phyloP scores from a whole-genome alignment of 2,329 filamentous ascomycete species.

The Cladosporium sp. region DNA sequence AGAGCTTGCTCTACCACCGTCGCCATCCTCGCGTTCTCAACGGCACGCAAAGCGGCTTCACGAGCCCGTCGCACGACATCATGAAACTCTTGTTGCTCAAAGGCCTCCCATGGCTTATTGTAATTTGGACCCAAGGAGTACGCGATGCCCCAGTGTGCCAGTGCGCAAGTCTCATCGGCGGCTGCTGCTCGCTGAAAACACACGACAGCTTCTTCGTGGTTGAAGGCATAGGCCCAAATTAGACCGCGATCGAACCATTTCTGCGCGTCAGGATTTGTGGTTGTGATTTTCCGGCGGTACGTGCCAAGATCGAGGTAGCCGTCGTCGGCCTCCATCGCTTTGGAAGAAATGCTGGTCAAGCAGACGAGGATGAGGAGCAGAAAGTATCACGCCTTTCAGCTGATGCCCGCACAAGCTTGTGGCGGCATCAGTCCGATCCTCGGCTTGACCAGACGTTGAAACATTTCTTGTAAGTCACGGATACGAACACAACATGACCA shows the following conservation, averaged over 20 bases:
- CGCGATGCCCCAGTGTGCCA: constrained; percentile 67
- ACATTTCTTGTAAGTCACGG: no score
- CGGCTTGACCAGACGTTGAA: no score
- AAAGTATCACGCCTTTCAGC: no score
- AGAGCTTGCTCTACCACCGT: constrained; percentile 58
- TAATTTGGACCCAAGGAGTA: constrained; percentile 72
- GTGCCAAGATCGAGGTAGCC: constrained; percentile 54
- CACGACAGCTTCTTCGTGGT: constrained; percentile 64
- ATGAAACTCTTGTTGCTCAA: constrained; percentile 58
- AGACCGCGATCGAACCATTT: constrained; percentile 68
- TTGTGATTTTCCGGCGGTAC: constrained; percentile 53
- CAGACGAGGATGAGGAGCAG: no score
- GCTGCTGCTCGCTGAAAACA: constrained; percentile 60
- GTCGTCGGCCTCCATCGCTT: neutral
- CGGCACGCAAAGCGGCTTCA: constrained; percentile 43
- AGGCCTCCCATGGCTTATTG: constrained; percentile 73
- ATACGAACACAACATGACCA: no score
- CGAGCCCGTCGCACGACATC: constrained; percentile 36
- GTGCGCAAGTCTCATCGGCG: constrained; percentile 52
- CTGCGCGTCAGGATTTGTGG: constrained; percentile 50
- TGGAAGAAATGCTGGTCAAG: no score
- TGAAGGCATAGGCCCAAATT: constrained; percentile 70
- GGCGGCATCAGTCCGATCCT: no score
- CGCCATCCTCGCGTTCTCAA: constrained; percentile 22
- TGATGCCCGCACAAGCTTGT: no score